Evolutionary conservation across 1,284 basidiomycete species (phyloP).

Genomic region (Cronartium ribicola): DNA sequence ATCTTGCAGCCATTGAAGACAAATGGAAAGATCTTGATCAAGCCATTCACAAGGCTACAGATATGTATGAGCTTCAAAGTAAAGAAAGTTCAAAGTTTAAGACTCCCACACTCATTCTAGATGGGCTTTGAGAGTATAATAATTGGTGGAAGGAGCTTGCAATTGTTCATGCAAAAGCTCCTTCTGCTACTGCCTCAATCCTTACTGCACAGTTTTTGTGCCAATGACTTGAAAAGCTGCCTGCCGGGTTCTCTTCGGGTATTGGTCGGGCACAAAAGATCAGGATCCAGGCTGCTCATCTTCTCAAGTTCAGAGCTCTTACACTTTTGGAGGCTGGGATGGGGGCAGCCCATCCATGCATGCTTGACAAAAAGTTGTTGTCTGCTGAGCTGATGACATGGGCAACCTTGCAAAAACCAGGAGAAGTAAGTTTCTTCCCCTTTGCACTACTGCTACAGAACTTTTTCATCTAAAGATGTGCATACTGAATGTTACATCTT

Average conservation of each 20-base stretch:
- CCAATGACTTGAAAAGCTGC: background rate
- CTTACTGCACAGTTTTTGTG: conserved; percentile 16
- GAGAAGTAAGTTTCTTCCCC: conserved; percentile 6
- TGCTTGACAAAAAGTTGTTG: conserved; percentile 16
- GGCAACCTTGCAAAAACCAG: conserved; percentile 16
- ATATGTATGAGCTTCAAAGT: background rate
- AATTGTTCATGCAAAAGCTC: background rate
- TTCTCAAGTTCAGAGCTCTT: conserved; percentile 3
- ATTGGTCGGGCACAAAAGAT: conserved; percentile 7
- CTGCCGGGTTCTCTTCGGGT: background rate
- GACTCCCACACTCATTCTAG: background rate
- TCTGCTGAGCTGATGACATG: background rate
- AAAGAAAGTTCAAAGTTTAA: background rate
- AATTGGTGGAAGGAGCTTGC: background rate
- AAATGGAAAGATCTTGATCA: conserved; percentile 4
- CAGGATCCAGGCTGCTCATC: conserved; percentile 10
- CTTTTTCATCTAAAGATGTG: background rate
- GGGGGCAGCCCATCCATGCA: conserved; percentile 8
- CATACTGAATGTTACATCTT: background rate
- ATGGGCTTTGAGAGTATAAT: conserved; percentile 21
- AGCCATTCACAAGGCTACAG: conserved; percentile 4
- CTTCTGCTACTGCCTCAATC: conserved; percentile 13
- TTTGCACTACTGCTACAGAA: background rate
- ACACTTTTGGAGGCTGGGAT: background rate
- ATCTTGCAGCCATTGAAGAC: background rate